Evolutionary conservation across 2,329 filamentous ascomycete species (phyloP), one percentile per base, ranked within the genome.

Genomic region (Fusarium dimerum): DNA sequence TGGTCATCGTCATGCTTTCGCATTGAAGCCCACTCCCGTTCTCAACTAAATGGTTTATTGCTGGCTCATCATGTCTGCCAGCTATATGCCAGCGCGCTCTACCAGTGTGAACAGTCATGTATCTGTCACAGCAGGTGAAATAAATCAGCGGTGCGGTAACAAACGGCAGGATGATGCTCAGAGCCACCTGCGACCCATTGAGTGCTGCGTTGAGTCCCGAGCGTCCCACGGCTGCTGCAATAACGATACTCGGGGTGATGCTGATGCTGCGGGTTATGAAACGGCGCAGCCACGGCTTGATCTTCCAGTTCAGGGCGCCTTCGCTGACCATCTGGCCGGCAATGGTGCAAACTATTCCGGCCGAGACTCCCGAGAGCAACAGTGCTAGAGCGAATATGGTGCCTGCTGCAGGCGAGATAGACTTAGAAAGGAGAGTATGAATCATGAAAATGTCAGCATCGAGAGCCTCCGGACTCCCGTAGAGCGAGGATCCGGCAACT

Each of bases 321-420:
- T 95, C 91, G 56, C 85, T 87, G 18, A 96, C 87, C 86, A 96
- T 94, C 69, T 96, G 91, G 0, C 91, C 91, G 0, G 91, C 83
- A 61, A 96, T 94, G 2, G 92, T 96, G 73, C 91, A 95, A 3
- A 95, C 87, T 36, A 96, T 90, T 6, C 91, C 91, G 0, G 91
- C 91, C 1, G 86, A 90, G 12, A 90, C 81, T 9, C 91, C 91
- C 0, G 88, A 92, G 1, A 95, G 81, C 0, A 96, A 80, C 1
- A 96, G 76, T 0, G 91, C 90, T 3, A 95, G 76, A 0, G 90
- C 90, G 58, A 96, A 96, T n/a, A 96, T 77, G 3, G 88, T 89
- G 2, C 90, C 92, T 1, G 90, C 92, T 0, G 82, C 88, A 0
- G 86, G 85, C 1, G 88, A 85, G 47, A 96, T 84, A 49, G 83